phyloP scores from a whole-genome alignment of 129 eudicot genomes.

The Saussurea involucrata region DNA sequence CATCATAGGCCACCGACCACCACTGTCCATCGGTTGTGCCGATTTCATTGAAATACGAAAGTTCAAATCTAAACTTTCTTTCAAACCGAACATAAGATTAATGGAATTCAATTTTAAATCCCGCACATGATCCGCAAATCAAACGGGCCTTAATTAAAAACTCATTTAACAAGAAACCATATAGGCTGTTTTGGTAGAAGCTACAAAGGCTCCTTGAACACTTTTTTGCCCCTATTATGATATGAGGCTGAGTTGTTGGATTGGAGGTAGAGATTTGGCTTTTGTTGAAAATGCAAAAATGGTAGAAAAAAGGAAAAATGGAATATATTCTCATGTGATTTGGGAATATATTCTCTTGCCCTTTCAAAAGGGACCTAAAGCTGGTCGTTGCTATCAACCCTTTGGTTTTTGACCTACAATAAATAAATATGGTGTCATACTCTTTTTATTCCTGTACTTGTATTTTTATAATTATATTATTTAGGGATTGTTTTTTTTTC shows the following conservation, averaged over 20 bases:
- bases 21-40: too few species aligned
- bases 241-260: neutral
- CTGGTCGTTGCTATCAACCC: neutral
- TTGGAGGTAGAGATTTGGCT: neutral
- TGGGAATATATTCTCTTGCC: constrained; percentile 20
- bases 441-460: neutral
- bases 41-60: too few species aligned
- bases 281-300: neutral
- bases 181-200: neutral
- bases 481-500: too few species aligned
- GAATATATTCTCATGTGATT: constrained; percentile 15
- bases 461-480: too few species aligned
- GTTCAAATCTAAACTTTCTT: too few species aligned
- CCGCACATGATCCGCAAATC: too few species aligned
- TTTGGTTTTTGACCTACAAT: neutral
- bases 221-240: too few species aligned
- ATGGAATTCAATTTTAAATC: too few species aligned
- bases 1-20: too few species aligned
- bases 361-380: constrained; percentile 4
- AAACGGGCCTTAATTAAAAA: too few species aligned
- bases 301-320: neutral
- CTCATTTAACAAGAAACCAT: too few species aligned
- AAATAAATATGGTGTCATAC: neutral
- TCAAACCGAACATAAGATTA: too few species aligned
- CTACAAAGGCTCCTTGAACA: neutral